These are phyloP conservation scores for Suaeda aralocaspica DNA, from an alignment of 148 eudicot species.

Conservation along the genomic window DNA sequence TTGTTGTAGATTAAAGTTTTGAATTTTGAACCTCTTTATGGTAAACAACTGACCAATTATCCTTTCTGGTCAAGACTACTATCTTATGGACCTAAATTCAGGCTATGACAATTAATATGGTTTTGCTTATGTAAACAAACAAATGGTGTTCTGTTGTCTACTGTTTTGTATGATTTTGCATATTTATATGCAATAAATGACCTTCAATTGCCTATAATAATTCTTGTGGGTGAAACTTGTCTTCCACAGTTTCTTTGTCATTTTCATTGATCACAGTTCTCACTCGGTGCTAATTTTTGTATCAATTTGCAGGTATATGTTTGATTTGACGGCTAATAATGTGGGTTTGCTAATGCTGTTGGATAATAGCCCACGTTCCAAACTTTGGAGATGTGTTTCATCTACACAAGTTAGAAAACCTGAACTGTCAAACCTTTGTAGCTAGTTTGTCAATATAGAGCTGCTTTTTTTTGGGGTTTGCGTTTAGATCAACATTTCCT, in stretches of 20 bases:
- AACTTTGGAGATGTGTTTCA: conserved; percentile 63
- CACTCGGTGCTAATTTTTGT: neutral
- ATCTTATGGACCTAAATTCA: too few species aligned
- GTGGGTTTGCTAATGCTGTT: conserved; percentile 67
- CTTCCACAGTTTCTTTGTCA: neutral
- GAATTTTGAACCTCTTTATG: too few species aligned
- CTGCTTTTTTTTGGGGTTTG: conserved; percentile 21
- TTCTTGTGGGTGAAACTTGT: neutral
- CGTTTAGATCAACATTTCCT: conserved; percentile 18
- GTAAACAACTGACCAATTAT: too few species aligned
- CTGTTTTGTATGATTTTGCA: too few species aligned
- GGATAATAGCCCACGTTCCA: conserved; percentile 59
- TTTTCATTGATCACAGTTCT: neutral
- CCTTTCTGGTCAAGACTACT: too few species aligned
- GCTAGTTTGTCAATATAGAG: conserved; percentile 13
- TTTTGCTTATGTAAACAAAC: neutral
- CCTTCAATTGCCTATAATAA: neutral
- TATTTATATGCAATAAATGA: neutral
- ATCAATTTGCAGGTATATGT: conserved; percentile 46
- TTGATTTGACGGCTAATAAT: conserved; percentile 52
- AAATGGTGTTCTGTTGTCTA: neutral
- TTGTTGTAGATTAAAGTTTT: too few species aligned
- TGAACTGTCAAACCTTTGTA: conserved; percentile 11
- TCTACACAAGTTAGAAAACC: conserved; percentile 39
- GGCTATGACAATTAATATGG: neutral